A percentile compares a stretch with the other conserved stretches of the same genome.
phyloP scores from a whole-genome alignment of 768 basidiomycete genomes.

The Lactarius indigo region DNA sequence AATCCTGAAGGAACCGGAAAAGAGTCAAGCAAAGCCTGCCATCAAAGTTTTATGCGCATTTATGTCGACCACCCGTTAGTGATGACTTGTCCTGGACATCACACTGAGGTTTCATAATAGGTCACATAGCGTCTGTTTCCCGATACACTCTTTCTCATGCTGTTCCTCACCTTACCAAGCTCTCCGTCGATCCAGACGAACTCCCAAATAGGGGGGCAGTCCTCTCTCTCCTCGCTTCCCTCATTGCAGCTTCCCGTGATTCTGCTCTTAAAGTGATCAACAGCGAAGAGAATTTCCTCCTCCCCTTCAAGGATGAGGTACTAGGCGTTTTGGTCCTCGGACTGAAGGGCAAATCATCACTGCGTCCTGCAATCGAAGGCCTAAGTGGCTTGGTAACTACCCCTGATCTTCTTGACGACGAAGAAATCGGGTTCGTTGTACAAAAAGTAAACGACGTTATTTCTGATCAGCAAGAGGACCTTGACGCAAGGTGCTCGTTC shows the following conservation, averaged over 20 bases:
- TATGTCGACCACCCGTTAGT: conserved; percentile 74
- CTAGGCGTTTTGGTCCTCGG: conserved; percentile 62
- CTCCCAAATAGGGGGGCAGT: conserved; percentile 61
- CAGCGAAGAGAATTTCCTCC: conserved; percentile 33
- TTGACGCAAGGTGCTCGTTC: conserved; percentile 45
- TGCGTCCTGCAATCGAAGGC: conserved; percentile 59
- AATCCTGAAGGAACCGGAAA: conserved; percentile 86
- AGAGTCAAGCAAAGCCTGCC: conserved; percentile 85
- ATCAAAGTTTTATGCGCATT: conserved; percentile 79
- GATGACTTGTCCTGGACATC: conserved; percentile 2
- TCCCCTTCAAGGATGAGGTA: conserved; percentile 71
- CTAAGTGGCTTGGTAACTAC: conserved; percentile 67
- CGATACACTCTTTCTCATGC: conserved; percentile 63
- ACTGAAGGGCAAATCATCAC: conserved; percentile 47
- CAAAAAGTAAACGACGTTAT: conserved; percentile 72
- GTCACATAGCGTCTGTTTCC: conserved; percentile 57
- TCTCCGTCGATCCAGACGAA: conserved; percentile 74
- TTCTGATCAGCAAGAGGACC: conserved; percentile 40
- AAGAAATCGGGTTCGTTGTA: conserved; percentile 78
- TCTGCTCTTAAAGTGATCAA: conserved; percentile 31
- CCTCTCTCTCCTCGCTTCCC: conserved; percentile 61
- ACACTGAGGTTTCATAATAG: not conserved
- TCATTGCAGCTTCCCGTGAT: conserved; percentile 53
- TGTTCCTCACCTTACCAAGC: conserved; percentile 69
- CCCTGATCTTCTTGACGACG: conserved; percentile 54